A percentile compares a stretch with the other conserved stretches of the same genome.
phyloP scores from a whole-genome alignment of 768 basidiomycete genomes.

The Lactifluus pinguis region DNA sequence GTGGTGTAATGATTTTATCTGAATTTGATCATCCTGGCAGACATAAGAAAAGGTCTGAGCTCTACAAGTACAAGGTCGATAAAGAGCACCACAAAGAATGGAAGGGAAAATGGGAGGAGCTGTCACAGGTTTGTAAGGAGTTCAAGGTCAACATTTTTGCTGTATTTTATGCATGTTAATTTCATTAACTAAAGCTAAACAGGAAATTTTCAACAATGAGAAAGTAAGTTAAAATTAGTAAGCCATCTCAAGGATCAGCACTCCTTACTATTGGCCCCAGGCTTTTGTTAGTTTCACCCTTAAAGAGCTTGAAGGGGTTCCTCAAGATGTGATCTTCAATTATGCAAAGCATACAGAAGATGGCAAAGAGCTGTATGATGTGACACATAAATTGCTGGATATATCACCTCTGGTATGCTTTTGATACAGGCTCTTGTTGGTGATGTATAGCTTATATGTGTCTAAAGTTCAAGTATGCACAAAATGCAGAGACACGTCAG shows the following conservation, averaged over 20 bases:
- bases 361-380: conserved; percentile 52
- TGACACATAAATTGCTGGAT: conserved; percentile 77
- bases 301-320: conserved; percentile 74
- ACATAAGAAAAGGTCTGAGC: no score
- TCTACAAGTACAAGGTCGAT: conserved; percentile 31
- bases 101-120: conserved; percentile 47
- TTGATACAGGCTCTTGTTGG: not conserved
- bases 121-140: conserved; percentile 64
- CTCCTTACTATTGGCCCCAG: conserved; percentile 28
- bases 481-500: conserved; percentile 58
- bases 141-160: conserved; percentile 48
- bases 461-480: conserved; percentile 68
- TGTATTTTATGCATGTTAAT: not conserved
- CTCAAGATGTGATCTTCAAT: conserved; percentile 71
- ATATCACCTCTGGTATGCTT: conserved; percentile 67
- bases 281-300: conserved; percentile 53
- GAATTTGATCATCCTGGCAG: conserved; percentile 58
- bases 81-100: conserved; percentile 45
- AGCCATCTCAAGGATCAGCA: not conserved
- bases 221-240: conserved; percentile 36
- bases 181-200: not conserved
- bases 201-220: conserved; percentile 91
- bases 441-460: not conserved
- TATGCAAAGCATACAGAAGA: conserved; percentile 58
- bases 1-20: conserved; percentile 70